Conservation (phyloP, 2,329 filamentous ascomycete genomes). For the Cytospora chrysosperma region DNA sequence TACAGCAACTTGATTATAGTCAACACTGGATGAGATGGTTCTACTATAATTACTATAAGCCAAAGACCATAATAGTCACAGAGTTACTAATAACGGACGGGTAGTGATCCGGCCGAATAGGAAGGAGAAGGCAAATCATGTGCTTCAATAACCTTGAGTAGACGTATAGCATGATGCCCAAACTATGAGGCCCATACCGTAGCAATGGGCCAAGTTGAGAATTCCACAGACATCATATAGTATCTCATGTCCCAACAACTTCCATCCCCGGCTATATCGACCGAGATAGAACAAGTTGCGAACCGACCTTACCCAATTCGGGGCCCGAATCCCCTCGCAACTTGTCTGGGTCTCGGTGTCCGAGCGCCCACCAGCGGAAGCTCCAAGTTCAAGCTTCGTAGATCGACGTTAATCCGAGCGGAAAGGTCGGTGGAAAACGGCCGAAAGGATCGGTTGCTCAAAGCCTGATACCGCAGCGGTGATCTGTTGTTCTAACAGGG, state of each 20-base stretch:
- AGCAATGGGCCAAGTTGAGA: neutral
- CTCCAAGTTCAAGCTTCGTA: slow-evolving; percentile 9
- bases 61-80: neutral
- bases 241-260: neutral
- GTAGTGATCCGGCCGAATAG: neutral
- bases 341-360: neutral
- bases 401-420: slow-evolving; percentile 16
- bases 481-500: neutral
- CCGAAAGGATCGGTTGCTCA: neutral
- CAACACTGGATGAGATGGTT: too few species aligned
- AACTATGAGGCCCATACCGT: too few species aligned
- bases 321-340: slow-evolving; percentile 4
- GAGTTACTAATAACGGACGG: neutral
- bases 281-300: neutral
- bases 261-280: neutral
- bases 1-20: too few species aligned
- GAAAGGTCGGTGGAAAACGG: slow-evolving; percentile 13
- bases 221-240: neutral
- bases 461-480: neutral
- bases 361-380: neutral
- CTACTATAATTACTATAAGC: too few species aligned
- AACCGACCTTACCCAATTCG: neutral
- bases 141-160: neutral
- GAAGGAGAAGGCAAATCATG: neutral
- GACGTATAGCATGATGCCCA: neutral